phyloP scores from a whole-genome alignment of 306 rosid genomes.

The Ormosia emarginata region DNA sequence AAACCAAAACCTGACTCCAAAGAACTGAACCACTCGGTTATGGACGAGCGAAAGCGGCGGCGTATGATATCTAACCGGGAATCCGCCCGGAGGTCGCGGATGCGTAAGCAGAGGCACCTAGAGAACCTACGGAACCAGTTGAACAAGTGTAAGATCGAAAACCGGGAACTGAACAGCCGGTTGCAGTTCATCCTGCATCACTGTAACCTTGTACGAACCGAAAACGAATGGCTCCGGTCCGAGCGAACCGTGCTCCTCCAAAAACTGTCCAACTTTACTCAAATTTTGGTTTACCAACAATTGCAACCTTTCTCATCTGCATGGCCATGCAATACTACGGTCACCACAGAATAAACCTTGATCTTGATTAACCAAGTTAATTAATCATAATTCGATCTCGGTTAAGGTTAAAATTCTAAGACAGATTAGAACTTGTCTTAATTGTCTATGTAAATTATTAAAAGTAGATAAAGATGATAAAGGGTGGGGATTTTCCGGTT shows the following conservation, averaged over 20 bases:
- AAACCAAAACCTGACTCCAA: constrained; percentile 10
- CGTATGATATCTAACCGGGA: constrained; percentile 96
- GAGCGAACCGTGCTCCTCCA: constrained; percentile 52
- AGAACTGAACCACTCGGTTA: constrained; percentile 17
- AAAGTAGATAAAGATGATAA: constrained; percentile 35
- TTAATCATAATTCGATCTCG: constrained; percentile 9
- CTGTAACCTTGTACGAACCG: constrained; percentile 47
- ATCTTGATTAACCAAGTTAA: constrained; percentile 33
- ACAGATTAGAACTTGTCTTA: constrained; percentile 8
- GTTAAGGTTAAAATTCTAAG: constrained; percentile 26
- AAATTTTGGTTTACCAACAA: constrained; percentile 54
- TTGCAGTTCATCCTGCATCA: constrained; percentile 48
- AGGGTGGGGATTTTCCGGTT: constrained; percentile 21
- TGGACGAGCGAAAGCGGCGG: constrained; percentile 70
- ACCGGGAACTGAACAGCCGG: constrained; percentile 66
- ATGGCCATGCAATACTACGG: constrained; percentile 55
- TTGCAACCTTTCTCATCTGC: constrained; percentile 44
- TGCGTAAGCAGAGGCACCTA: constrained; percentile 83
- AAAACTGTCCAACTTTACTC: constrained; percentile 45
- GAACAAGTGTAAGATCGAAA: constrained; percentile 65
- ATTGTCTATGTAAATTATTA: constrained; percentile 32
- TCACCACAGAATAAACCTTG: constrained; percentile 38
- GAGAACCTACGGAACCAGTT: constrained; percentile 79
- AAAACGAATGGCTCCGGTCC: constrained; percentile 59
- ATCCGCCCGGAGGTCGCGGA: constrained; percentile 85